Base-by-base conservation (phyloP, 306 rosid genomes). In the Vigna angularis region DNA sequence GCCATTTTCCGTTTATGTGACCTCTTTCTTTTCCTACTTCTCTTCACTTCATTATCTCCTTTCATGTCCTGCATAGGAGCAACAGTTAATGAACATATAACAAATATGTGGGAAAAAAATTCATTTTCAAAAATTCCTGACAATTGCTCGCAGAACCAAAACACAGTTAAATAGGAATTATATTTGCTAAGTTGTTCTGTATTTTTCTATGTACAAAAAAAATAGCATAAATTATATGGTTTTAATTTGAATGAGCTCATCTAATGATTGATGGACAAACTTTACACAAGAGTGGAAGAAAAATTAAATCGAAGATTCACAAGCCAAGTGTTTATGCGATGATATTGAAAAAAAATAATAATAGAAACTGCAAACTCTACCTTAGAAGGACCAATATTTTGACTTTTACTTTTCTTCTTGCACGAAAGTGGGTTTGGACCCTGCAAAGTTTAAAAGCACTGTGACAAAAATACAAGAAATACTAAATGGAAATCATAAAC, bases 391-490 rank as follows among this genome's bases (percentile, higher is more conserved):
- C 66, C 66, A 74, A 28, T 64, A 44, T 81, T 84, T 70, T 83
- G 82, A 59, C 70, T 89, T 82, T 78, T 85, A 30, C 48, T 84
- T 87, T 90, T 91, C 84, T 91, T 91, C 87, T 87, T 85, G 84
- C 93, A 88, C 13, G 98, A 94, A 79, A 91, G 97, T 32, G 98
- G 97, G 74, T 94, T 94, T 59, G 97, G 98, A 74, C 88, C 96
- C 98, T 94, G 86, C 79, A 84, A 52, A 70, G 68, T 81, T 84
- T 62, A 47, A 45, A 67, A 53, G 15, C 26, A 55, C 59, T 10
- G 48, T 64, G 17, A 57, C 24, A 17, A 81, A 69, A 66, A 52
- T 36, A 48, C 22, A 59, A 75, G 17, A 3, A 44, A 69, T 15
- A 16, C 42, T 30, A 66, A 42, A 74, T 28, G 9, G 49, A 8